Evolutionary conservation across 768 basidiomycete genomes (phyloP), one percentile per base, ranked within the genome.

Genomic region (Pholiota conissans): DNA sequence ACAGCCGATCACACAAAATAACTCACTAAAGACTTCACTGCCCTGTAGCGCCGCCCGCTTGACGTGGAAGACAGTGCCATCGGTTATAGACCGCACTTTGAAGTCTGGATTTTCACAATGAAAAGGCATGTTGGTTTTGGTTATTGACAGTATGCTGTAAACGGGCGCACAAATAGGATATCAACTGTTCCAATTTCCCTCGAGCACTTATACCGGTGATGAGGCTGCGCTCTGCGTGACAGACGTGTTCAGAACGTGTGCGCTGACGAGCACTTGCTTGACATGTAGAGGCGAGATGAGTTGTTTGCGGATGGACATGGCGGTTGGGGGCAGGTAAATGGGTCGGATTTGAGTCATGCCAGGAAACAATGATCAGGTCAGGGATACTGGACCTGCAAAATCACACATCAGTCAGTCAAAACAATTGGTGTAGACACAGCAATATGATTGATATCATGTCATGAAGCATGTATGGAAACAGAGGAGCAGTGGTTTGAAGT

Each of bases 11-110:
- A 29, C 39, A 62, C 49, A 22, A 27, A 52, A 62, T 30, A 45
- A 71, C 85, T 56, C 70, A 88, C 88, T 73, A 63, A 90, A 90
- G 57, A 89, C 80, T 63, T 84, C 78, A 64, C 87, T 89, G 52
- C 72, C 76, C 47, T 70, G 69, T 58, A 90, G 72, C 20, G 79
- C 79, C 34, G 72, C 63, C 39, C 80, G 79, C 61, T 74, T 75
- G 56, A 84, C 86, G 1, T 67, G 62, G 68, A 85, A 87, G 37
- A 70, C 71, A 27, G 76, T 69, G 27, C 73, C 74, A 69, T 87
- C 85, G 32, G 75, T 76, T 22, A 79, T 69, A 42, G 85, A 86
- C 32, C 76, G 80, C 18, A 90, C 78, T 29, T 70, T 61, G 62
- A 89, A 84, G 63, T 88, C 81, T 3, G 86, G 74, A 18, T 79